Evolutionary conservation across 1,284 basidiomycete species (phyloP).

Genomic region (Microbotryum saponariae): DNA sequence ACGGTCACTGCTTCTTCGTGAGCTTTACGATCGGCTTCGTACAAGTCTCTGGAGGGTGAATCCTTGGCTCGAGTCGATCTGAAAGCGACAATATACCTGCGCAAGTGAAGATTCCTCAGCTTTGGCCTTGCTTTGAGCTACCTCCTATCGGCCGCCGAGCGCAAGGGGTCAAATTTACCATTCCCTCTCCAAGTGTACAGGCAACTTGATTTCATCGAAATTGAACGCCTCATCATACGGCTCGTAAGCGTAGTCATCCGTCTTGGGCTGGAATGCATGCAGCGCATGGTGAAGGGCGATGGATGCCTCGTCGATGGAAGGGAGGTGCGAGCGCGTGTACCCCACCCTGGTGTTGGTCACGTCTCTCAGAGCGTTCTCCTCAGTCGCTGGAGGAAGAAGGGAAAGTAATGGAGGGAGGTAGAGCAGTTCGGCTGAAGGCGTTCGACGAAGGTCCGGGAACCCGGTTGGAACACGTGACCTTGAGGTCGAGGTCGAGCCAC

Average conservation of each 20-base stretch:
- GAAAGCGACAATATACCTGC: constrained; percentile 78
- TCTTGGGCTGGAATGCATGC: constrained; percentile 61
- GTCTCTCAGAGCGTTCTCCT: constrained; percentile 54
- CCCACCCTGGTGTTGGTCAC: constrained; percentile 40
- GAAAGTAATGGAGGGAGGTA: constrained; percentile 20
- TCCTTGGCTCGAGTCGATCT: constrained; percentile 63
- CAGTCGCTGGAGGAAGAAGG: constrained; percentile 56
- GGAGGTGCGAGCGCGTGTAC: constrained; percentile 66
- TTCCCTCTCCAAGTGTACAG: constrained; percentile 52
- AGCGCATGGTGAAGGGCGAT: constrained; percentile 76
- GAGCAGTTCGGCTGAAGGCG: constrained; percentile 11
- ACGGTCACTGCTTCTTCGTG: constrained; percentile 73
- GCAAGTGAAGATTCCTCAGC: not conserved
- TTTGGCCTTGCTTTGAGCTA: not conserved
- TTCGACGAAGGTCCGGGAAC: constrained; percentile 1
- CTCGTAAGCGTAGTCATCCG: constrained; percentile 52
- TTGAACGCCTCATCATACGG: constrained; percentile 74
- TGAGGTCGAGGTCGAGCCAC: not conserved
- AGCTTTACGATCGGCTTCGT: constrained; percentile 72
- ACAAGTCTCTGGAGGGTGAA: constrained; percentile 46
- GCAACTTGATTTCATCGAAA: constrained; percentile 64
- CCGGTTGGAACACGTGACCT: not conserved
- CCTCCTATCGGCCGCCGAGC: not conserved
- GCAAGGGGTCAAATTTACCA: constrained; percentile 23
- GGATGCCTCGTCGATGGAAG: constrained; percentile 71